Evolutionary conservation across 129 eudicot species (phyloP), one percentile per base, ranked within the genome.

Genomic region (Ambrosia trifida): DNA sequence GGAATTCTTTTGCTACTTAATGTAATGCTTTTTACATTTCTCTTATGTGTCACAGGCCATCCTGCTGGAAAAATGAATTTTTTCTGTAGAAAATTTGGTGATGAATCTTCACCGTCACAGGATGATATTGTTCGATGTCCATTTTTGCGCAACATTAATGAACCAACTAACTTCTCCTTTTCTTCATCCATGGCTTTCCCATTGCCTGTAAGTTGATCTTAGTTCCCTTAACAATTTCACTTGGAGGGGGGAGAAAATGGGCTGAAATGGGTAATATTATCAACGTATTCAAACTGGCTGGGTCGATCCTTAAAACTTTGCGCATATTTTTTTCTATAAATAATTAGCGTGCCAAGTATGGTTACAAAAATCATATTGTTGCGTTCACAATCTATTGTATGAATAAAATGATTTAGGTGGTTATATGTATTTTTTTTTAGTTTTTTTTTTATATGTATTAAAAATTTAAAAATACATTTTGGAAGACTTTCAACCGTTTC

Each of bases 131-230:
- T 80, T 70, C 85, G 88, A 79, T 90, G 99, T 74, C 98, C 98
- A 72, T 89, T 89, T 84, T 76, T 94, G 89, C 84, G 88, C 45
- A 89, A 94, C 81, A 87, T 89, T 71, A 87, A 94, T 79, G 88
- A 85, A 78, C 98, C 98, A 16, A 94, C 98, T 71, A 89, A 89
- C 76, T 85, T 94, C 77, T 94, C 99, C 36, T 84, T 94, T 70
- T 62, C 93, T 40, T 56, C 91, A 13, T 43, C 99, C 79, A 69
- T 78, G 76, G 88, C 96, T 66, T 76, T 90, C 70, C 85, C 91
- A 40, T 35, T 80, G 50, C 97, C 97, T 35, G 99, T 94, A 84
- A 87, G 96, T 74, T 75, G 5, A 6, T 75, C 54, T 72, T 70
- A 58, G 17, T 61, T 47, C 64, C 19, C 32, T 19, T 36, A 38